Conservation (phyloP, 164 flowering plant species). For the Magnolia sinica region DNA sequence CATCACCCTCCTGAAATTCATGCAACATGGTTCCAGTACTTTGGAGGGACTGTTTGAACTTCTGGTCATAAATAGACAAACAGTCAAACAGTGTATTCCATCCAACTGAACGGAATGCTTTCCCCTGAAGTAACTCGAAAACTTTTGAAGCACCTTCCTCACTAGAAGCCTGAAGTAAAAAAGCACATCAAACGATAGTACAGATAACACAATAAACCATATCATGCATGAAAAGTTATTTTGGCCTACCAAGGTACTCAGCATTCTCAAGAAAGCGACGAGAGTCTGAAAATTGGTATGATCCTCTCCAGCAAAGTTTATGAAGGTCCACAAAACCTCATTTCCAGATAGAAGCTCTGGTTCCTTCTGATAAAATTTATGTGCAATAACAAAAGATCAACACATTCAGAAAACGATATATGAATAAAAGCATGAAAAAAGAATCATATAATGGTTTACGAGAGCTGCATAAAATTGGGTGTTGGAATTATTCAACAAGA, state of each 20-base stretch:
- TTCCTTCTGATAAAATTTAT: constrained; percentile 59
- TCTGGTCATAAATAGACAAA: constrained; percentile 81
- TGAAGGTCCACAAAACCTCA: constrained; percentile 96
- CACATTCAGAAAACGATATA: constrained; percentile 1
- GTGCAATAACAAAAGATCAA: constrained; percentile 7
- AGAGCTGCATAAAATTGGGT: not conserved
- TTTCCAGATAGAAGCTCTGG: constrained; percentile 88
- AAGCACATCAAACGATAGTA: constrained; percentile 2
- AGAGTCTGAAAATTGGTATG: constrained; percentile 87
- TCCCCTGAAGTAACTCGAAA: constrained; percentile 86
- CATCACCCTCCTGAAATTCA: constrained; percentile 97
- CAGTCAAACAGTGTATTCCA: constrained; percentile 95
- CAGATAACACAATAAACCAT: not conserved
- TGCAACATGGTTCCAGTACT: constrained; percentile 73
- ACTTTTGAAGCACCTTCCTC: constrained; percentile 89
- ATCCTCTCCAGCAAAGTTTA: constrained; percentile 95
- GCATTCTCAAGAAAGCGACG: constrained; percentile 91
- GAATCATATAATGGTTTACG: not conserved
- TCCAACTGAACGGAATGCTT: constrained; percentile 80
- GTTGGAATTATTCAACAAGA: not conserved
- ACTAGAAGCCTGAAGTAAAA: constrained; percentile 66
- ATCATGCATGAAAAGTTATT: not conserved
- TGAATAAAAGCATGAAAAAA: not conserved
- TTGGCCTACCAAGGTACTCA: constrained; percentile 76
- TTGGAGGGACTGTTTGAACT: constrained; percentile 80